Evolutionary conservation across 2,329 filamentous ascomycete genomes (phyloP), one percentile per base, ranked within the genome.

Genomic region (Calycina herbarum): DNA sequence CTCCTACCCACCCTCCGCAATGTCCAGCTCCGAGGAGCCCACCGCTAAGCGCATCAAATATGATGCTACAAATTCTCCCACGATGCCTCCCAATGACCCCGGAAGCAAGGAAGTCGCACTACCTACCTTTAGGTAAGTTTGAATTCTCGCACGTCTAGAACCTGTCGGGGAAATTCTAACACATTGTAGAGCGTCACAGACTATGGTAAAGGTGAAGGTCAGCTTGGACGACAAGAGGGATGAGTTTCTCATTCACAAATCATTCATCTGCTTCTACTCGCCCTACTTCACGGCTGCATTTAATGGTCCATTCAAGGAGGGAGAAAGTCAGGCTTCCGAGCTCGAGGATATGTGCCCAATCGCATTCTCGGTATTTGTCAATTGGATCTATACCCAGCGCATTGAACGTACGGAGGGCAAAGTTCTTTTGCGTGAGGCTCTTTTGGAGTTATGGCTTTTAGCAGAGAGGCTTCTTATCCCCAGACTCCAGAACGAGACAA

Each of bases 221-320:
- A 57, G 27, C 17, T 27, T n/a, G 10, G 33, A 40, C n/a, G n/a
- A 56, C 5, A 40, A 15, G 4, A 54, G 20, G 11, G 31, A 61
- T 3, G 27, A 10, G 31, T 61, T 61, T n/a, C 35, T 29, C 8
- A 40, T 61, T 31, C 59, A 61, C 15, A 45, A 61, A 51, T 7
- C 20, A 29, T 61, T 61, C n/a, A 45, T 61, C 24, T 61, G 59
- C 40, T 61, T 61, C 27, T 61, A 61, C 24, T 61, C 59, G 2
- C 38, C 24, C 11, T 61, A 61, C 31, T 61, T 61, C 24, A 33
- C 11, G 1, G 59, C 59, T 3, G 59, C 59, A 20, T 31, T 61
- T 24, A 51, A 61, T 24, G 40, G 59, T 45, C 24, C 38, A 48
- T 48, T 61, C 27, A 1, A 51, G 29, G 59, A 61, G 35, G 40